phyloP scores from a whole-genome alignment of 2,329 filamentous ascomycete genomes.

The Fusarium dlaminii region DNA sequence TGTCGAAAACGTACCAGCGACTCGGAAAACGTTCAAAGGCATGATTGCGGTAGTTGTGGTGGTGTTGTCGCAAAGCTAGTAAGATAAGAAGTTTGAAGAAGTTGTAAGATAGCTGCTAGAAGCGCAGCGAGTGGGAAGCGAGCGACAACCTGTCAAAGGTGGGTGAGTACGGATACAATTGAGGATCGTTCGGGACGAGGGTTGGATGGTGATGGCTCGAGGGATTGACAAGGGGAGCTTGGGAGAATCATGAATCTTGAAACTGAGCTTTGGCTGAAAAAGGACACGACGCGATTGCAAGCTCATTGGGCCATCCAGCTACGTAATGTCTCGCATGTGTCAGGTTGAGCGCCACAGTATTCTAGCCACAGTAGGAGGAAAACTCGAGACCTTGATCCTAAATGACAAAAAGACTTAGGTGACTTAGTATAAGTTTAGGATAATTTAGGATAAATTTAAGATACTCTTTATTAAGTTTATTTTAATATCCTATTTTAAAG shows the following conservation, averaged over 20 bases:
- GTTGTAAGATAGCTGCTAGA: constrained; percentile 22
- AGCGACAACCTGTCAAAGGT: constrained; percentile 28
- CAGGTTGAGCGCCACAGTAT: constrained; percentile 2
- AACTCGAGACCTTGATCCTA: neutral
- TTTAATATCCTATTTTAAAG: neutral
- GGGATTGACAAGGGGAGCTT: constrained; percentile 37
- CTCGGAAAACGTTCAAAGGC: constrained; percentile 65
- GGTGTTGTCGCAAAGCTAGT: constrained; percentile 25
- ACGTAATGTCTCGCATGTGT: constrained; percentile 30
- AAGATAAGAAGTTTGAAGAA: constrained; percentile 7
- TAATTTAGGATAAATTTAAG: neutral
- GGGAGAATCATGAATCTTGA: constrained; percentile 37
- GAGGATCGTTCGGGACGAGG: constrained; percentile 13
- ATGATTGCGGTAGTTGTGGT: constrained; percentile 52
- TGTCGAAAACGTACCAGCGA: constrained; percentile 58
- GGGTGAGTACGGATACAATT: constrained; percentile 25
- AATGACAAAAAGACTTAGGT: neutral
- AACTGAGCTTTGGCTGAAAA: constrained; percentile 38
- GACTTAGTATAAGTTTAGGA: neutral
- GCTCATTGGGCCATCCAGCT: constrained; percentile 43
- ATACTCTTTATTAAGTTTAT: neutral
- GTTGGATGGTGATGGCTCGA: constrained; percentile 26
- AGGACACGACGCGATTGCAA: constrained; percentile 47
- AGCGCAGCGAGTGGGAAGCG: constrained; percentile 29
- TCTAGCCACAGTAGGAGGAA: neutral